phyloP scores from a whole-genome alignment of 768 basidiomycete species.

The Asterophora lycoperdoides region DNA sequence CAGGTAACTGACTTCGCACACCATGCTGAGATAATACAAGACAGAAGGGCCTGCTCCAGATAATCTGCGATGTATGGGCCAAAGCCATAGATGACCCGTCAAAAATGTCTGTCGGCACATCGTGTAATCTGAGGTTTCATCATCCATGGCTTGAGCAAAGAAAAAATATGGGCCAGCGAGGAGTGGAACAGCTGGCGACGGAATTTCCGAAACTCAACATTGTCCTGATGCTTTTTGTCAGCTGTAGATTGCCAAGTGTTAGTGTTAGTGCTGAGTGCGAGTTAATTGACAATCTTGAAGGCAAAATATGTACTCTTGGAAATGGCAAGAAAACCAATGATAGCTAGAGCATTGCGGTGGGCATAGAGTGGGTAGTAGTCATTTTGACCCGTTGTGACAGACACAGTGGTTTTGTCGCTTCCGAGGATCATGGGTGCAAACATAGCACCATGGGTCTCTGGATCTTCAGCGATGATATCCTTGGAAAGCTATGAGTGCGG shows the following conservation, averaged over 20 bases:
- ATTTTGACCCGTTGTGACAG: conserved; percentile 7
- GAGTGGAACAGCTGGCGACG: conserved; percentile 16
- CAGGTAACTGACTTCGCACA: too few relatives aligned
- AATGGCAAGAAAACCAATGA: conserved; percentile 5
- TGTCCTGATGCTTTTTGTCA: too few relatives aligned
- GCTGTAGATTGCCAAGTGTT: too few relatives aligned
- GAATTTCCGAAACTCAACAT: conserved; percentile 8
- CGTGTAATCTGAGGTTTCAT: conserved; percentile 14
- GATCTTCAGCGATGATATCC: conserved; percentile 22
- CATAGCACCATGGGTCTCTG: conserved; percentile 22
- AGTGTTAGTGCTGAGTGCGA: too few relatives aligned
- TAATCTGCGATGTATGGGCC: conserved; percentile 25
- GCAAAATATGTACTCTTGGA: conserved; percentile 3
- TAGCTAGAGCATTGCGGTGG: conserved; percentile 1
- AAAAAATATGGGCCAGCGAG: conserved; percentile 12
- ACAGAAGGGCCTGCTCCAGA: conserved; percentile 17
- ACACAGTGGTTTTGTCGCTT: conserved; percentile 31
- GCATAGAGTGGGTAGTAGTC: conserved; percentile 21
- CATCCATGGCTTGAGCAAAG: conserved; percentile 20
- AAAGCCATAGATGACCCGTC: conserved; percentile 17
- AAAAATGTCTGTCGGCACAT: conserved; percentile 2
- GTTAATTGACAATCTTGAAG: too few relatives aligned
- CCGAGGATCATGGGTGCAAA: conserved; percentile 32
- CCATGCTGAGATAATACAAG: too few relatives aligned
- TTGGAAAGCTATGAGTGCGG: background rate